Base-by-base conservation (phyloP, 2,329 filamentous ascomycete species). In the Alternaria arbusti region DNA sequence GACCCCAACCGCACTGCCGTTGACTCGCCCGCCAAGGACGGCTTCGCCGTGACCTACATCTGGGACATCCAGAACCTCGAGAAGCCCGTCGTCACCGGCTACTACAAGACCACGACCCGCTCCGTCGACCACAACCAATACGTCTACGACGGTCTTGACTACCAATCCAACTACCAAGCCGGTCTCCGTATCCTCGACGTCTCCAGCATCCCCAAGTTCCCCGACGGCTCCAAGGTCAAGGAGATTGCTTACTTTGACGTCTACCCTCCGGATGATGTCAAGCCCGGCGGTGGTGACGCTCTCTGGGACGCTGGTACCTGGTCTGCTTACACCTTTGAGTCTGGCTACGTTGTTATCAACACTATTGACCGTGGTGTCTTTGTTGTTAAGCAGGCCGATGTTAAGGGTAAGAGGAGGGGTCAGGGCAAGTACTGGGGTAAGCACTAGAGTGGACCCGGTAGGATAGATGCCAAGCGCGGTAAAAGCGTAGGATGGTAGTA, bases 61-160 rank as follows among this genome's bases (percentile, higher is more conserved):
- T 78, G 71, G 61, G 77, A 80, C 64, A 79, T 80, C 62, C 73
- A 74, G 23, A 75, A 76, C 62, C 78, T 80, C 47, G 76, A 74
- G 54, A 66, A 70, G 25, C 78, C 78, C 25, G 65, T 74, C 56
- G 79, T 82, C 61, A 80, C 78, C 6, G 82, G 82, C 15, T 72
- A 78, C 71, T 84, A 82, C 79, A 82, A 83, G 68, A 76, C 75
- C 5, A 65, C 68, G 1, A 73, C 71, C 47, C 74, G 74, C 49
- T 75, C 75, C 17, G 80, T 83, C 50, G 82, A 84, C 68, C 82
- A 84, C 76, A 84, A 84, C 74, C 82, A 84, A 62, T 84, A 83
- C 61, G 73, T 83, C 55, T 73, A 79, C 60, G 70, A 81, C 40
- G 81, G 80, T 6, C 72, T 80, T 10, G 68, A 74, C 5, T 84